These are phyloP conservation scores for Pulveroboletus frians DNA, from an alignment of 768 basidiomycete genomes.

Conservation along the genomic window DNA sequence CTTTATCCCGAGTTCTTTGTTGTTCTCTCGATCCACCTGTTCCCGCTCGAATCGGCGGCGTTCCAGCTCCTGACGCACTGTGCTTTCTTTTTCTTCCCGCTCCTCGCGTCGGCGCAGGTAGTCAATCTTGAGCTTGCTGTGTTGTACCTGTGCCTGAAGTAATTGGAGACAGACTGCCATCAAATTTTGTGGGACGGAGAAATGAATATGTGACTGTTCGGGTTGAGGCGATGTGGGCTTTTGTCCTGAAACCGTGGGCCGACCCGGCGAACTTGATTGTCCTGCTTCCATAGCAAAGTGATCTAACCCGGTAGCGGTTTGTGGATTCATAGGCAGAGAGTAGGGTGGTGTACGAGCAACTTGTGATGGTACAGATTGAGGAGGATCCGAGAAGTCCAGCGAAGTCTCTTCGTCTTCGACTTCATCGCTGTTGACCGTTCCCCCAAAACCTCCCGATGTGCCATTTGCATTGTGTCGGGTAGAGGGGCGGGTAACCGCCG, in stretches of 20 bases:
- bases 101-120: constrained; percentile 63
- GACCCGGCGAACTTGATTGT: constrained; percentile 16
- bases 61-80: constrained; percentile 47
- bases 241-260: constrained; percentile 7
- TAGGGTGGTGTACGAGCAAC: constrained; percentile 20
- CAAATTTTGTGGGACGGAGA: constrained; percentile 54
- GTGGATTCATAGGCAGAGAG: constrained; percentile 16
- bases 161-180: constrained; percentile 53
- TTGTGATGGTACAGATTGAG: constrained; percentile 28
- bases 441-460: constrained; percentile 24
- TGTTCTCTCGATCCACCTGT: constrained; percentile 49
- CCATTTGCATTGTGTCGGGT: constrained; percentile 34
- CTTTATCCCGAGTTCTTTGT: constrained; percentile 48
- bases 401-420: constrained; percentile 50
- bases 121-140: constrained; percentile 66
- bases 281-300: constrained; percentile 18
- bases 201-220: constrained; percentile 42
- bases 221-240: constrained; percentile 15
- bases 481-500: constrained; percentile 49
- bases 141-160: constrained; percentile 63
- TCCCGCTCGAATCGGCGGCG: constrained; percentile 52
- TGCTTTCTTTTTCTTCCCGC: constrained; percentile 58
- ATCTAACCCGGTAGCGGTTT: constrained; percentile 11
- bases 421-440: constrained; percentile 36
- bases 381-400: constrained; percentile 38